These are phyloP conservation scores for Chaetomium cochliodes DNA, from an alignment of 495 filamentous ascomycete species.

Conservation along the genomic window DNA sequence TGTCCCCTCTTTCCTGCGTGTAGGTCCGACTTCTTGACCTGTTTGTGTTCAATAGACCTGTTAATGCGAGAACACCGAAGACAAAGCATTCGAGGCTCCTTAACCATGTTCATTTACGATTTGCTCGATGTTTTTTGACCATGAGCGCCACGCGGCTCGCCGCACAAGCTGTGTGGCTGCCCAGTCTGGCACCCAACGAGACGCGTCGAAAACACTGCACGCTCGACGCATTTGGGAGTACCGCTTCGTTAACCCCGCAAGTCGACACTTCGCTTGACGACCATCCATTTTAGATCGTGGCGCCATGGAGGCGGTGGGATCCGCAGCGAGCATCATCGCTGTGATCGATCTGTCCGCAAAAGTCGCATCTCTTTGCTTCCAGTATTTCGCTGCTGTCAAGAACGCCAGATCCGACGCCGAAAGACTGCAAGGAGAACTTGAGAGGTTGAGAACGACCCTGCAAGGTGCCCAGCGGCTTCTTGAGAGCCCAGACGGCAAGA, in stretches of 20 bases:
- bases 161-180: not conserved
- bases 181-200: not conserved
- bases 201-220: too few relatives aligned
- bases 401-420: conserved; percentile 40
- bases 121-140: not conserved
- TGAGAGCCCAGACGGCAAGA: conserved; percentile 1
- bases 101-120: not conserved
- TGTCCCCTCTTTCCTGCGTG: not conserved
- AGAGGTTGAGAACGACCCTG: conserved; percentile 26
- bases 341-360: conserved; percentile 39
- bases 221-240: too few relatives aligned
- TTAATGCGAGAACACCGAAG: conserved; percentile 1
- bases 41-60: conserved; percentile 3
- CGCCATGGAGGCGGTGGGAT: conserved; percentile 18
- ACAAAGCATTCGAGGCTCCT: not conserved
- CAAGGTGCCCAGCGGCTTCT: conserved; percentile 13
- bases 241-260: conserved; percentile 7
- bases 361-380: conserved; percentile 33
- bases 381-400: conserved; percentile 37
- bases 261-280: conserved; percentile 6
- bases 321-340: conserved; percentile 39
- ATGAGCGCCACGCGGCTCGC: not conserved
- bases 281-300: conserved; percentile 3
- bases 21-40: conserved; percentile 1
- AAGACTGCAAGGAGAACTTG: conserved; percentile 31